Evolutionary conservation across 2,329 filamentous ascomycete species (phyloP), one percentile per base, ranked within the genome.

Genomic region (Aspergillus sp.): DNA sequence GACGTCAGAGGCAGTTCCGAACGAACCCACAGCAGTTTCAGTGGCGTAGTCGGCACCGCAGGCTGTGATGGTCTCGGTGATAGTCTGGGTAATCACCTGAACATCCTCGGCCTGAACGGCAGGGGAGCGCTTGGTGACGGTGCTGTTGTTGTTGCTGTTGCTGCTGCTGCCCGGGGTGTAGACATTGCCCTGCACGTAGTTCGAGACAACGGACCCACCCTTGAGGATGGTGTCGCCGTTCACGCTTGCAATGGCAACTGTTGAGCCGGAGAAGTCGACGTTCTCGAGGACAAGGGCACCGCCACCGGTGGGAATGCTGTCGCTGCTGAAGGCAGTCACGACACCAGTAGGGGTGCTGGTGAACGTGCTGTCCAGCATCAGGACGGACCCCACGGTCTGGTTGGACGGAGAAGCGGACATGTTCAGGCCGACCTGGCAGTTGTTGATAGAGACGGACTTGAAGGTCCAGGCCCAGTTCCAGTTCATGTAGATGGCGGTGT

Each of bases 401-500:
- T 82, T 79, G 32, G 80, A 74, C 25, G 82, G 85, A 52, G 86
- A 84, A 67, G 84, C 85, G 56, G 89, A 85, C 87, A 96, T 91
- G 77, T 96, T 90, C 64, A 96, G 80, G 58, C 91, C 92, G 41
- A 93, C 78, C n/a, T 81, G 79, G 72, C 89, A 91, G 73, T 89
- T 87, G 74, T 91, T 87, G 77, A 96, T 91, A 49, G 79, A 84
- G 39, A 96, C 68, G 38, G 86, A 89, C 73, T 94, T 91, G 78
- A 95, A 86, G 48, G 89, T 87, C 89, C 90, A 96, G 17, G 87
- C 82, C 92, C 92, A 96, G 80, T 94, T 91, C 92, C 92, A 96
- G 81, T 92, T 92, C 87, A 95, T 90, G 79, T 86, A 91, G 65
- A 96, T 87, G 63, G 90, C 92, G 2, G 91, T 96, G 72, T 91